These are phyloP conservation scores for Talaromyces sp. DNA, from an alignment of 2,329 filamentous ascomycete genomes.

Conservation along the genomic window DNA sequence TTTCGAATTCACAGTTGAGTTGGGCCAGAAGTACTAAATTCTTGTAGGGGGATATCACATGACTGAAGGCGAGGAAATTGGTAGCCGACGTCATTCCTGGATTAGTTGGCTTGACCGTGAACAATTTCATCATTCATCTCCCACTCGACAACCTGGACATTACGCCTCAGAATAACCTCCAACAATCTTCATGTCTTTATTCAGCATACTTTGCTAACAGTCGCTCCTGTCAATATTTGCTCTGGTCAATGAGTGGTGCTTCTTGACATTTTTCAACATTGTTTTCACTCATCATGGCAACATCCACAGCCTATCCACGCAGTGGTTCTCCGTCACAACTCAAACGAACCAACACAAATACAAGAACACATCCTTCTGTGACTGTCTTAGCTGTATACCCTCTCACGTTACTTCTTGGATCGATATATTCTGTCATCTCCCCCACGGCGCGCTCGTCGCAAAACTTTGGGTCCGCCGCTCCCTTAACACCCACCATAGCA, in stretches of 20 bases:
- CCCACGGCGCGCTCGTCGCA: conserved; percentile 56
- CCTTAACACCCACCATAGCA: conserved; percentile 12
- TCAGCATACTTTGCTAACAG: not conserved
- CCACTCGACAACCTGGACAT: not conserved
- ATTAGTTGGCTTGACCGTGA: not conserved
- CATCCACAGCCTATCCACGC: conserved; percentile 8
- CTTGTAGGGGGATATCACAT: not conserved
- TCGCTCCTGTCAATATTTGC: not conserved
- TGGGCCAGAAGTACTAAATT: too few relatives aligned
- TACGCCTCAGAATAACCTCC: not conserved
- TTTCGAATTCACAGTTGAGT: not conserved
- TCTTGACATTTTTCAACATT: not conserved
- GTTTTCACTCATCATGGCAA: conserved; percentile 16
- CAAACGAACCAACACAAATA: not conserved
- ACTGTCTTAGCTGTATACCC: conserved; percentile 70
- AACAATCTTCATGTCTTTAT: not conserved
- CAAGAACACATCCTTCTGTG: conserved; percentile 52
- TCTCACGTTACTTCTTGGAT: conserved; percentile 71
- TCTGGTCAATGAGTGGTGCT: not conserved
- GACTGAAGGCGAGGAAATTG: not conserved
- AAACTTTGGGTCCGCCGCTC: conserved; percentile 4
- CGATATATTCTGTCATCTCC: conserved; percentile 73
- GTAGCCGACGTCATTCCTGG: conserved; percentile 11
- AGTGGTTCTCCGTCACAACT: conserved; percentile 7
- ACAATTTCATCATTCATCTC: not conserved